These are phyloP conservation scores for Phytopythium oedochilum DNA, from an alignment of 352 stramenopile genomes.

Conservation along the genomic window DNA sequence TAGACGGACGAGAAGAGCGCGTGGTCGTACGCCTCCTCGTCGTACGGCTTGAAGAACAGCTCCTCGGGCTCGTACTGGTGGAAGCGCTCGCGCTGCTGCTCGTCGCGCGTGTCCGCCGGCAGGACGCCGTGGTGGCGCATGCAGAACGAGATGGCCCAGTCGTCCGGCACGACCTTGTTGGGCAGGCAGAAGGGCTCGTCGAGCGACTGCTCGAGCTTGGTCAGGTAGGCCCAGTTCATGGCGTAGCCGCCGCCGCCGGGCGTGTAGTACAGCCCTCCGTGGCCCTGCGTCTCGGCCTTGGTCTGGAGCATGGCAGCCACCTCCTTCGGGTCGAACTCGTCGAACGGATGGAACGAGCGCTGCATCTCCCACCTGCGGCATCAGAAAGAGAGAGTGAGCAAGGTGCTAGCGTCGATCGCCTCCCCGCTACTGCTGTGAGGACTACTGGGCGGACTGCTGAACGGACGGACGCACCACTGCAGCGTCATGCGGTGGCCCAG, in stretches of 20 bases:
- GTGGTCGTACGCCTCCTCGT: constrained; percentile 72
- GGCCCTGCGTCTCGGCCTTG: constrained; percentile 32
- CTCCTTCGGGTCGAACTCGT: constrained; percentile 55
- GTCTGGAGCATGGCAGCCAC: constrained; percentile 46
- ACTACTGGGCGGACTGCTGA: too few species aligned
- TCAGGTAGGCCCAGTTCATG: constrained; percentile 82
- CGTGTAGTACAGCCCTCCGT: constrained; percentile 80
- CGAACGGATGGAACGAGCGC: constrained; percentile 58
- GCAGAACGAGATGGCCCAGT: constrained; percentile 87
- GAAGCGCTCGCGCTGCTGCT: constrained; percentile 65
- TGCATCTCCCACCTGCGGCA: constrained; percentile 68
- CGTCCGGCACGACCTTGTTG: constrained; percentile 65
- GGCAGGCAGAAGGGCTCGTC: constrained; percentile 72
- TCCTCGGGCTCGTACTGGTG: constrained; percentile 81
- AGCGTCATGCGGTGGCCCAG: constrained; percentile 84
- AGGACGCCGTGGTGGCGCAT: constrained; percentile 68
- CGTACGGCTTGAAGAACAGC: constrained; percentile 60
- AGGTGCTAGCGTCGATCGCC: too few species aligned
- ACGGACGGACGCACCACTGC: constrained; percentile 43
- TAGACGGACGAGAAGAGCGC: constrained; percentile 71
- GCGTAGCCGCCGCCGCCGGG: constrained; percentile 75
- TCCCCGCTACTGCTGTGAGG: too few species aligned
- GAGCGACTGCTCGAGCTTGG: constrained; percentile 60
- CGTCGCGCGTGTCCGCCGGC: constrained; percentile 73
- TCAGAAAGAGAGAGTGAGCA: too few species aligned